Conservation (phyloP, 345 rosid species). For the Pistacia atlantica region DNA sequence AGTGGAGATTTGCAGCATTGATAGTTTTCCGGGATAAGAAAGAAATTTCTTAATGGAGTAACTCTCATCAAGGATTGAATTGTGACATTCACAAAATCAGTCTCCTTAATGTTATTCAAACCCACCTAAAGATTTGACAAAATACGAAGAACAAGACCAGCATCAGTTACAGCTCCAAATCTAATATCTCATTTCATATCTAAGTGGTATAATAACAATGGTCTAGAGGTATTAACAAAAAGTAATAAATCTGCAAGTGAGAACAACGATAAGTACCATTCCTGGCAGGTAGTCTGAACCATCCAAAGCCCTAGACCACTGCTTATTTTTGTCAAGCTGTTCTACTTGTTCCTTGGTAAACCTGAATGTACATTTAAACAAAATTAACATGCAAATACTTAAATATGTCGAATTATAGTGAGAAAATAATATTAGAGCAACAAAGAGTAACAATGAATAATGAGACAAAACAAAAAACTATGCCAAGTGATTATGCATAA, state of each 20-base stretch:
- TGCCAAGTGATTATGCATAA: not conserved
- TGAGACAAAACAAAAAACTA: not conserved
- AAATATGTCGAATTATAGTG: not conserved
- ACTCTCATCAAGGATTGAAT: slow-evolving; percentile 79
- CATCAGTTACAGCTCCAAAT: not conserved
- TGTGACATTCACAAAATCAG: slow-evolving; percentile 96
- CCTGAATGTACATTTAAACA: slow-evolving; percentile 42
- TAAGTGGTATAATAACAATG: not conserved
- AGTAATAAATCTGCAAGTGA: not conserved
- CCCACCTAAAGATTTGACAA: slow-evolving; percentile 64
- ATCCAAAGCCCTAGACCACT: slow-evolving; percentile 98
- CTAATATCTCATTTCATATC: not conserved
- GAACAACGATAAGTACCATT: slow-evolving; percentile 53
- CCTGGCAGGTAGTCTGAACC: slow-evolving; percentile 99
- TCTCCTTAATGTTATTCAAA: slow-evolving; percentile 89
- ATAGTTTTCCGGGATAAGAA: slow-evolving; percentile 93
- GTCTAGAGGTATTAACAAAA: not conserved
- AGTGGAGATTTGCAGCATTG: slow-evolving; percentile 78
- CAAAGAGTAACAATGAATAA: not conserved
- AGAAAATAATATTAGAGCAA: not conserved
- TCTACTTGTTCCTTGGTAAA: slow-evolving; percentile 80
- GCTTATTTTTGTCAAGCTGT: slow-evolving; percentile 82
- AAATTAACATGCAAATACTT: slow-evolving; percentile 3
- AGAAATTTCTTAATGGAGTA: slow-evolving; percentile 93
- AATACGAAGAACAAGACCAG: slow-evolving; percentile 12